Evolutionary conservation across 2,329 filamentous ascomycete species (phyloP).

Genomic region (Microsporum canis): DNA sequence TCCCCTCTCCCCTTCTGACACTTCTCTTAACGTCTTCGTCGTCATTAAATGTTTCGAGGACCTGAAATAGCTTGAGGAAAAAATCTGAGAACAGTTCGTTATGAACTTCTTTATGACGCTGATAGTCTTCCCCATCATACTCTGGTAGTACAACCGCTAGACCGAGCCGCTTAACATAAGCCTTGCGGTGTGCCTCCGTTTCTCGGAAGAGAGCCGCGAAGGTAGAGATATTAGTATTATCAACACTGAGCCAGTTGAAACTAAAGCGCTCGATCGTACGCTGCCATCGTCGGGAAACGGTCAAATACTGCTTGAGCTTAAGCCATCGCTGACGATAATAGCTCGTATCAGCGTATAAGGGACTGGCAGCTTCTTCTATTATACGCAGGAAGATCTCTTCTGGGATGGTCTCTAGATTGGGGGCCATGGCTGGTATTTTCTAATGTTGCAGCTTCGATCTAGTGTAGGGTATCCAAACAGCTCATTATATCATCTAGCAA

Average conservation of each 20-base stretch:
- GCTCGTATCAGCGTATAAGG: too few species aligned
- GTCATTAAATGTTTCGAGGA: slow-evolving; percentile 3
- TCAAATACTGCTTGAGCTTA: slow-evolving; percentile 1
- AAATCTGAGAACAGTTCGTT: slow-evolving; percentile 3
- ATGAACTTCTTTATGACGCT: background rate
- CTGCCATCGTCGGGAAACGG: slow-evolving; percentile 7
- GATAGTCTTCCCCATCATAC: background rate
- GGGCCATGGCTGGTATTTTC: background rate
- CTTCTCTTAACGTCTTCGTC: background rate
- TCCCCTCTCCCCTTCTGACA: background rate
- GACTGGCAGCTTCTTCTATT: background rate
- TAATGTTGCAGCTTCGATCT: too few species aligned
- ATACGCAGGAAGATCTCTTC: background rate
- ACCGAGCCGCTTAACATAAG: background rate
- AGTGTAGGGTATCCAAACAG: too few species aligned
- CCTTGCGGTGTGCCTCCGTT: background rate
- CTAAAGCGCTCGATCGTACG: background rate
- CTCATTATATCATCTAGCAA: too few species aligned
- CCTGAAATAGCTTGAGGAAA: background rate
- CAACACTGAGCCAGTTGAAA: background rate
- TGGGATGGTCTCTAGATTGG: background rate
- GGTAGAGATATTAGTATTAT: background rate
- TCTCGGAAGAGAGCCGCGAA: background rate
- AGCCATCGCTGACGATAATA: too few species aligned
- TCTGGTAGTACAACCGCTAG: background rate